These are phyloP conservation scores for Lipomyces yamadae DNA, from an alignment of 805 yeast genomes.

Conservation along the genomic window DNA sequence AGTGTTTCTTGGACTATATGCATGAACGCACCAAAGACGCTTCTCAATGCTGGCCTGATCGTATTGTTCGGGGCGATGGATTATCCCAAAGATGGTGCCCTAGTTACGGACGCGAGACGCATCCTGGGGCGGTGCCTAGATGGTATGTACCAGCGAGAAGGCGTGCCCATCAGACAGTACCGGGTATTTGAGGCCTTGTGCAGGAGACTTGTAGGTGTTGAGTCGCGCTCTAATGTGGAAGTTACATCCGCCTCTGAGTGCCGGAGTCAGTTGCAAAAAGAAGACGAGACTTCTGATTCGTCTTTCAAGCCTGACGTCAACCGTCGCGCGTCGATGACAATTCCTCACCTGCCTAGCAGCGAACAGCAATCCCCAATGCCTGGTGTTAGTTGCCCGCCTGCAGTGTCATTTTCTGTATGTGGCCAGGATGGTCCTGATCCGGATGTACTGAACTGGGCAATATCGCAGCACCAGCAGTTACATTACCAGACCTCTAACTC, in stretches of 20 bases:
- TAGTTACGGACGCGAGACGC: constrained; percentile 69
- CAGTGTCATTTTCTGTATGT: background rate
- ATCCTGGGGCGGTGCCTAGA: constrained; percentile 49
- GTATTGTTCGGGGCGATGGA: constrained; percentile 67
- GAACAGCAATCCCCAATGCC: constrained; percentile 22
- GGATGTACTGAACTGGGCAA: constrained; percentile 32
- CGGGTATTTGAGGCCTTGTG: constrained; percentile 22
- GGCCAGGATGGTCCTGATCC: constrained; percentile 2
- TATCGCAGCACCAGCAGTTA: constrained; percentile 30
- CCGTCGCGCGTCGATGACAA: constrained; percentile 28
- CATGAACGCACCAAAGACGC: constrained; percentile 40
- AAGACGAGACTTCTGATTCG: background rate
- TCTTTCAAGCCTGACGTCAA: background rate
- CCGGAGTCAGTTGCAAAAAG: background rate
- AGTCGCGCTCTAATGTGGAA: background rate
- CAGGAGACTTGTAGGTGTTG: constrained; percentile 13
- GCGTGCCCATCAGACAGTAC: constrained; percentile 23
- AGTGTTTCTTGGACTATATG: constrained; percentile 42
- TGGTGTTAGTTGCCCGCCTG: background rate
- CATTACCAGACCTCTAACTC: constrained; percentile 12
- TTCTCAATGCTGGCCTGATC: constrained; percentile 40
- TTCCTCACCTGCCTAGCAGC: constrained; percentile 29
- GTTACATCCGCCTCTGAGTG: constrained; percentile 6
- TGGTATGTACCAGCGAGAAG: constrained; percentile 23
- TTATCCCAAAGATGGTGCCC: constrained; percentile 80